Conservation (phyloP, 352 stramenopile genomes). For the Pythium myriotylum region DNA sequence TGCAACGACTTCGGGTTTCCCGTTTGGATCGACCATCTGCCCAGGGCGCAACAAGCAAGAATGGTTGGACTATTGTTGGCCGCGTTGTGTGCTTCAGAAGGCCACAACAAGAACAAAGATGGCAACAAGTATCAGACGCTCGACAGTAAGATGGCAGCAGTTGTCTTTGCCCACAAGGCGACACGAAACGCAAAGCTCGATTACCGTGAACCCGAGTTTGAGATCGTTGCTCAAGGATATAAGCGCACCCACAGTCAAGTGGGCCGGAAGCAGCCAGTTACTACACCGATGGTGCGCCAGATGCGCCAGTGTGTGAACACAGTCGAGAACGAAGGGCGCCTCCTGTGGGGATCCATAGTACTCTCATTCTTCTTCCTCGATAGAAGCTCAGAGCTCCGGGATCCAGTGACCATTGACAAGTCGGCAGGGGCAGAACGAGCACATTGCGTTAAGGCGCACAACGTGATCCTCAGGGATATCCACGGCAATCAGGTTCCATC, state of each 20-base stretch:
- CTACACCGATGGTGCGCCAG: slow-evolving; percentile 33
- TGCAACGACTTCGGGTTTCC: slow-evolving; percentile 19
- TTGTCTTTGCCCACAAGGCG: slow-evolving; percentile 25
- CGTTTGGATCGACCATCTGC: slow-evolving; percentile 30
- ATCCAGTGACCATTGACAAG: slow-evolving; percentile 1
- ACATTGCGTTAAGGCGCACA: slow-evolving; percentile 20
- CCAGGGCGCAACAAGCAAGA: slow-evolving; percentile 24
- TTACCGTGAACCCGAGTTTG: slow-evolving; percentile 37
- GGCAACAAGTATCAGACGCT: slow-evolving; percentile 36
- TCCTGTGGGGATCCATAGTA: slow-evolving; percentile 28
- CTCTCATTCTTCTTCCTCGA: slow-evolving; percentile 31
- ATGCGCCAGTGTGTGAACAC: slow-evolving; percentile 8
- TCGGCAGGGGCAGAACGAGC: slow-evolving; percentile 7
- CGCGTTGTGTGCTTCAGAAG: slow-evolving; percentile 18
- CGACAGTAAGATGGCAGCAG: slow-evolving; percentile 30
- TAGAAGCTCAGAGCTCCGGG: slow-evolving; percentile 30
- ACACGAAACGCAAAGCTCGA: slow-evolving; percentile 29
- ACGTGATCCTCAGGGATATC: slow-evolving; percentile 12
- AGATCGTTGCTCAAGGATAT: slow-evolving; percentile 34
- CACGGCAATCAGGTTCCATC: background rate
- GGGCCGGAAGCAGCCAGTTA: slow-evolving; percentile 39
- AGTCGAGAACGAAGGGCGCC: background rate
- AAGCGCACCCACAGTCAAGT: slow-evolving; percentile 28
- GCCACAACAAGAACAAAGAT: slow-evolving; percentile 25
- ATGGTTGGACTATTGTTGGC: slow-evolving; percentile 28